Base-by-base conservation (phyloP, 2,329 filamentous ascomycete species). In the Colletotrichum chrysophilum region DNA sequence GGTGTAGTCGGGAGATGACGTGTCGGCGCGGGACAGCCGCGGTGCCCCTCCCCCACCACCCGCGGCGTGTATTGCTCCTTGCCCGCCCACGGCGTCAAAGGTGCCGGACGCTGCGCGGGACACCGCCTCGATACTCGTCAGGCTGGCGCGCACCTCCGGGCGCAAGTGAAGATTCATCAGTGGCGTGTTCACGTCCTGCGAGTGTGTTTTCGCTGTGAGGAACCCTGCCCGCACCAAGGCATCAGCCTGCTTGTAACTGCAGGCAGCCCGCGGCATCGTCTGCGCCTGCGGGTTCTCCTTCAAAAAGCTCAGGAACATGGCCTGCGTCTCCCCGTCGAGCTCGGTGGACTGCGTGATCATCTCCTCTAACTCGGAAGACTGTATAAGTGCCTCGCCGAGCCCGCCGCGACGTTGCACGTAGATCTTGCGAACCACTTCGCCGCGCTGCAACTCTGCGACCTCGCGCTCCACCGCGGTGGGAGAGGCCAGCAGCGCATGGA, bases 401-500 rank as follows among this genome's bases (percentile, higher is more conserved):
- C 87, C 87, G 4, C 90, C 91, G 13, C 92, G 86, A 48, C 90
- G 86, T 14, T 92, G 90, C n/a, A 95, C 89, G 3, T 89, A 88
- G 13, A 95, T 86, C 80, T 91, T 91, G 56, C 93, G 86, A 61
- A 95, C 75, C 6, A 88, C 84, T 0, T 93, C 93, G 13, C 85
- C 86, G 14, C 87, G 85, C 21, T 90, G 83, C 43, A 95, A 86
- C 79, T 92, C 89, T 5, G 90, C 92, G 24, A 94, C 87, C 81
- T 94, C 93, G 61, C 94, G 87, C 83, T 95, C 94, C 2, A 91
- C 91, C 2, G 86, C 87, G 0, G 93, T 94, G 2, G 93, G 91
- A 4, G 90, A 92, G 12, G 84, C 84, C 21, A 69, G 65, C 60
- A 94, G 87, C 2, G 93, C 90, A 76, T 93, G 90, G 8, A 96